Percentiles rank a stretch among this genome's conserved stretches.
Conservation (phyloP, 495 filamentous ascomycete species). For the Penicillium canariense region DNA sequence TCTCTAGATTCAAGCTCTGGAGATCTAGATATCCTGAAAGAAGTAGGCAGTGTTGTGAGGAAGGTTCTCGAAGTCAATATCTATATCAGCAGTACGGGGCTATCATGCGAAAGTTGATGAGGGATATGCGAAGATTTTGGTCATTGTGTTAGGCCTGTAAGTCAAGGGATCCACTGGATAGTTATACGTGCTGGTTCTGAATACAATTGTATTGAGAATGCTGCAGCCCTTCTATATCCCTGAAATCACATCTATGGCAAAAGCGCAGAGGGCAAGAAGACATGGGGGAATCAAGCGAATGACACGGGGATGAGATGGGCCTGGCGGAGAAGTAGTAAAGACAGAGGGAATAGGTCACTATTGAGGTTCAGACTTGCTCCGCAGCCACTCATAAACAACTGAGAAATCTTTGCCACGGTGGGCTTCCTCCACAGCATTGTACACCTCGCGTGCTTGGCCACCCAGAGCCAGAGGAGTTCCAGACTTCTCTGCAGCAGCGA, state of each 20-base stretch:
- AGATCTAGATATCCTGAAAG: too few species aligned
- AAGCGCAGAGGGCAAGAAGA: neutral
- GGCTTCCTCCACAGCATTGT: slow-evolving; percentile 57
- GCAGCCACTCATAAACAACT: slow-evolving; percentile 75
- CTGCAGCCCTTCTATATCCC: neutral
- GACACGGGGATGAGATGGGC: neutral
- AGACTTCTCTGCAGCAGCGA: slow-evolving; percentile 67
- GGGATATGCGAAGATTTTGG: too few species aligned
- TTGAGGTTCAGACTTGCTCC: slow-evolving; percentile 34
- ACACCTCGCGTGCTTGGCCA: slow-evolving; percentile 63
- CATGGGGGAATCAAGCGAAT: neutral
- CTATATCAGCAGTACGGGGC: too few species aligned
- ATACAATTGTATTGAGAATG: neutral
- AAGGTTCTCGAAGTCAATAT: too few species aligned
- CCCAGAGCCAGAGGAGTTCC: slow-evolving; percentile 65
- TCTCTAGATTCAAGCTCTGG: too few species aligned
- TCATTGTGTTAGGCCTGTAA: neutral
- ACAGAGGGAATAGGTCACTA: neutral
- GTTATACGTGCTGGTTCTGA: neutral
- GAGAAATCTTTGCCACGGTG: slow-evolving; percentile 79
- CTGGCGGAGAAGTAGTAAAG: neutral
- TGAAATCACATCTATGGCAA: slow-evolving; percentile 3
- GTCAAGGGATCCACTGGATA: neutral
- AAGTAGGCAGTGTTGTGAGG: too few species aligned
- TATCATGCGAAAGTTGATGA: neutral